Evolutionary conservation across 2,329 filamentous ascomycete genomes (phyloP).

Genomic region (Pseudopithomyces chartarum): DNA sequence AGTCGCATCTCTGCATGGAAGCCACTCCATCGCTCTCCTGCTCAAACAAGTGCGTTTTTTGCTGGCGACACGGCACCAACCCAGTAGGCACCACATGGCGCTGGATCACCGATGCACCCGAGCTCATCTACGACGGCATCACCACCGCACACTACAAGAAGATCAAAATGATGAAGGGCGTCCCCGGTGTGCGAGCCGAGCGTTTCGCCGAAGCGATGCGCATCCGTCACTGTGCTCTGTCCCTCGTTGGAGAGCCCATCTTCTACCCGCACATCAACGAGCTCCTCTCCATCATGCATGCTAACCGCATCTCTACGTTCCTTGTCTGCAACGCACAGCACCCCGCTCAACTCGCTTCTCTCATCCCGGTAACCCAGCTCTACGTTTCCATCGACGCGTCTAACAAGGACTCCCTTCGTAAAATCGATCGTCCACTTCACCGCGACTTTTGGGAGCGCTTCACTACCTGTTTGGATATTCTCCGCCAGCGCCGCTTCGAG

Average conservation of each 20-base stretch:
- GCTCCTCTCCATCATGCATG: slow-evolving; percentile 81
- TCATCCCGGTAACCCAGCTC: slow-evolving; percentile 88
- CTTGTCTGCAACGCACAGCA: slow-evolving; percentile 97
- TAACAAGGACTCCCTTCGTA: slow-evolving; percentile 83
- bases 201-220: slow-evolving; percentile 90
- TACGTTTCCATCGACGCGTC: slow-evolving; percentile 97
- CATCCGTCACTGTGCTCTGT: slow-evolving; percentile 91
- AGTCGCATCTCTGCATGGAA: slow-evolving; percentile 97
- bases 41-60: slow-evolving; percentile 98
- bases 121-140: slow-evolving; percentile 87
- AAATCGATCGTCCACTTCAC: slow-evolving; percentile 90
- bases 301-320: slow-evolving; percentile 87
- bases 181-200: slow-evolving; percentile 90
- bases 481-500: slow-evolving; percentile 78
- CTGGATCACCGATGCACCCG: slow-evolving; percentile 90
- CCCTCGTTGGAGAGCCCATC: slow-evolving; percentile 94
- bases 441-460: slow-evolving; percentile 98
- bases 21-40: slow-evolving; percentile 94
- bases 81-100: slow-evolving; percentile 96
- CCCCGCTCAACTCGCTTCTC: slow-evolving; percentile 81
- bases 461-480: slow-evolving; percentile 85
- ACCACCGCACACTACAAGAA: slow-evolving; percentile 94
- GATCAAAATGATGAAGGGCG: slow-evolving; percentile 94
- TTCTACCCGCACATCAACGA: slow-evolving; percentile 98
- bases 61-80: slow-evolving; percentile 97